A percentile compares a stretch with the other conserved stretches of the same genome.
Evolutionary conservation across 805 yeast species (phyloP).

Genomic region (Myxozyma lipomycoides): DNA sequence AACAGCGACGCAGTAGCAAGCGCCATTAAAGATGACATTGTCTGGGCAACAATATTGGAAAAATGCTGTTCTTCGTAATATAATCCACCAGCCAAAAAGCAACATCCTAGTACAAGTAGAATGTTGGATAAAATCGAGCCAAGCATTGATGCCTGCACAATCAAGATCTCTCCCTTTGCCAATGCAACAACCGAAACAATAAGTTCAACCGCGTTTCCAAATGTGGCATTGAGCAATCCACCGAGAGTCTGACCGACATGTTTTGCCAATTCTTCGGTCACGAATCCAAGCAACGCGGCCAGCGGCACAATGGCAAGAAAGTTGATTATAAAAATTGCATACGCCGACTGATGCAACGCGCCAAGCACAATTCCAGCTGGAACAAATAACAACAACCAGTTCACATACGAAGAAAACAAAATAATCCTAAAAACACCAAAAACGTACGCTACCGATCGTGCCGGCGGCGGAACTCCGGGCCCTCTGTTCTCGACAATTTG

Average conservation of each 20-base stretch:
- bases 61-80: slow-evolving; percentile 80
- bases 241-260: slow-evolving; percentile 90
- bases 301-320: slow-evolving; percentile 88
- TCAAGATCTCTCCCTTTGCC: slow-evolving; percentile 77
- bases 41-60: slow-evolving; percentile 96
- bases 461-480: slow-evolving; percentile 2
- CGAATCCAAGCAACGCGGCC: slow-evolving; percentile 84
- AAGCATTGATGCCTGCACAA: slow-evolving; percentile 96
- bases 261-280: slow-evolving; percentile 87
- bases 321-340: slow-evolving; percentile 62
- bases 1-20: slow-evolving; percentile 83
- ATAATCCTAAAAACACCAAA: slow-evolving; percentile 7
- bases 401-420: slow-evolving; percentile 52
- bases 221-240: slow-evolving; percentile 91
- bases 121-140: slow-evolving; percentile 89
- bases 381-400: slow-evolving; percentile 73
- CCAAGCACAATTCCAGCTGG: slow-evolving; percentile 86
- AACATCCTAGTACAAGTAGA: slow-evolving; percentile 88
- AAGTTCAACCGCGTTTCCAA: slow-evolving; percentile 96
- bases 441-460: slow-evolving; percentile 1
- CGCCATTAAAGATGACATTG: slow-evolving; percentile 92
- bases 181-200: slow-evolving; percentile 92
- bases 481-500: neutral
- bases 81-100: slow-evolving; percentile 89
- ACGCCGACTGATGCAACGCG: slow-evolving; percentile 49